These are phyloP conservation scores for Plasmodium sp. DNA, from an alignment of 169 alveolate species.

Conservation along the genomic window DNA sequence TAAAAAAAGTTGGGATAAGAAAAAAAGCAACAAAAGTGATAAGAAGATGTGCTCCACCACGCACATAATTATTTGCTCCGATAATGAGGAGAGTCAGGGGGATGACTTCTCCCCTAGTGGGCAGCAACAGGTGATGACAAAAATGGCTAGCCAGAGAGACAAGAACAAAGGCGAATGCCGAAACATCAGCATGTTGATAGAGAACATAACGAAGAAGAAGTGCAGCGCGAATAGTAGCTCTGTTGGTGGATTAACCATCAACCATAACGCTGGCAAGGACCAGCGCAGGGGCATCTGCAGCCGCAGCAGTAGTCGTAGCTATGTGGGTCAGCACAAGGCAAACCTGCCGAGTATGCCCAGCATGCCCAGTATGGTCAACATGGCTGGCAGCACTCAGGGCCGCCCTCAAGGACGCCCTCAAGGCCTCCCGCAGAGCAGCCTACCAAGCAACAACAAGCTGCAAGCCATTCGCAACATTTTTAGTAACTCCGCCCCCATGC, in stretches of 20 bases:
- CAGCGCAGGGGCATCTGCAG: background rate
- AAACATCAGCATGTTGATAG: constrained; percentile 15
- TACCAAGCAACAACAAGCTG: background rate
- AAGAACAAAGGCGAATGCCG: background rate
- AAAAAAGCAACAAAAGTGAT: background rate
- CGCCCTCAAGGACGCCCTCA: background rate
- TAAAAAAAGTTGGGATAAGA: constrained; percentile 2
- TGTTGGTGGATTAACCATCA: background rate
- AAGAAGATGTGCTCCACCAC: background rate
- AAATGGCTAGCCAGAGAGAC: background rate
- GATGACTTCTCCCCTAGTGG: background rate
- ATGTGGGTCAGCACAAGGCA: background rate
- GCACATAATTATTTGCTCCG: constrained; percentile 27
- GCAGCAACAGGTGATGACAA: background rate
- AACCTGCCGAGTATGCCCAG: background rate
- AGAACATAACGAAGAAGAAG: constrained; percentile 12
- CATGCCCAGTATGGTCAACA: background rate
- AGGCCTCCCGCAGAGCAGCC: background rate
- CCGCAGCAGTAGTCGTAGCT: background rate
- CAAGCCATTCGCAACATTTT: background rate
- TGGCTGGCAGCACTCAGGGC: background rate
- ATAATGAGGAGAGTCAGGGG: constrained; percentile 16
- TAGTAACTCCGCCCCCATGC: background rate
- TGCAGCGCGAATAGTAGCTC: background rate
- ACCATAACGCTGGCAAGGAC: background rate